Base-by-base conservation (phyloP, 371 early-diverging fungal genomes). In the Mortierella sp. region DNA sequence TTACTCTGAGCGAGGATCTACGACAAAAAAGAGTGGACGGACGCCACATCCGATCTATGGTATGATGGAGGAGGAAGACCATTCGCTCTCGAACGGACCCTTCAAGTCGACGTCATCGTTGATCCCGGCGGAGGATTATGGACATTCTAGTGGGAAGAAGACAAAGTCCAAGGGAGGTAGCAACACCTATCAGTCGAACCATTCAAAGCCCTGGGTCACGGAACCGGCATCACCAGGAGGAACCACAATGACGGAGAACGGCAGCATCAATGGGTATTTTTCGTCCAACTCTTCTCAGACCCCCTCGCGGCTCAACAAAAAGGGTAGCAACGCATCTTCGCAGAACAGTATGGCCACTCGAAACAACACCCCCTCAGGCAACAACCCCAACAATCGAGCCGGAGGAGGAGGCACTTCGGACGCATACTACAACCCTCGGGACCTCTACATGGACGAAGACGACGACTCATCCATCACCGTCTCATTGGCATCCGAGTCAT, bases 51-150 rank as follows among this genome's bases (percentile, higher is more conserved):
- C 59, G 5, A 74, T 80, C 1, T 83, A 83, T 40, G 74, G 77
- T 0, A 48, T 79, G 69, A 61, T 59, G 16, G 53, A 53, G 14
- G 51, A 51, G 34, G 85, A 84, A 1, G 76, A 81, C 26, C 76
- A 81, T 34, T 86, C 86, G 0, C 24, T 75, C 43, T 43, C 75
- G n/a, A 75, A 46, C 6, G 86, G 82, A 2, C 82, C 82, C 14
- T 86, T 81, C 75, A 81, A 79, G 67, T 82, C 82, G 61, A 86
- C 86, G 19, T 55, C 86, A 6, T 82, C 82, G 14, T n/a, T 86
- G 61, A 70, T 86, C 51, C 86, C 79, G 54, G 34, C 81, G 1
- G 85, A 78, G 0, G 76, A 78, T 11, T 21, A 6, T 19, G 26
- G 37, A 13, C 74, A 70, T 46, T 28, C 59, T 34, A 19, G 61